Percentiles rank a stretch among this genome's conserved stretches.
phyloP scores from a whole-genome alignment of 306 rosid genomes.

The Purshia tridentata region DNA sequence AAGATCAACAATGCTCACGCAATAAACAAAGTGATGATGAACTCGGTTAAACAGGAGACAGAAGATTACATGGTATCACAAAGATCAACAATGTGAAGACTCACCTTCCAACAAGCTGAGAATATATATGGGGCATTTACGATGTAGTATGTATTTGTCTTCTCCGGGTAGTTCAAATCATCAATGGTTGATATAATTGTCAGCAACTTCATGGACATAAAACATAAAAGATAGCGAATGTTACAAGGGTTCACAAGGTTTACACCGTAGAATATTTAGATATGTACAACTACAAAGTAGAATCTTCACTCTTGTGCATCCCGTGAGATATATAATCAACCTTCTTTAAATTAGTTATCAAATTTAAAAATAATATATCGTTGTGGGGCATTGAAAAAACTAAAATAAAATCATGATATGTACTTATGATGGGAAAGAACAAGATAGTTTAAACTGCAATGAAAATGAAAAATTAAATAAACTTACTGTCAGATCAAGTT shows the following conservation, averaged over 20 bases:
- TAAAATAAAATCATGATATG: background rate
- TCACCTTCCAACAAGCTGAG: constrained; percentile 97
- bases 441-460: background rate
- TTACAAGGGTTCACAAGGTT: background rate
- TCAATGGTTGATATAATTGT: constrained; percentile 81
- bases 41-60: constrained; percentile 5
- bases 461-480: background rate
- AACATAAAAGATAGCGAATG: constrained; percentile 22
- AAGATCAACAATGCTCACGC: background rate
- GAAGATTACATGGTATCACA: constrained; percentile 8
- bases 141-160: constrained; percentile 78
- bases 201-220: constrained; percentile 57
- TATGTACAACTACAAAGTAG: background rate
- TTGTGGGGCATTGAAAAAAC: background rate
- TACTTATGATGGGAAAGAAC: background rate
- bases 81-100: constrained; percentile 23
- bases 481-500: background rate
- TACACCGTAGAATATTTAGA: background rate
- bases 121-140: constrained; percentile 85
- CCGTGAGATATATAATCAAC: background rate
- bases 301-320: background rate
- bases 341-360: background rate
- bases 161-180: constrained; percentile 97
- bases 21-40: background rate
- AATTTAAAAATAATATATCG: background rate